Evolutionary conservation across 257 asterid genomes (phyloP).

Genomic region (Penstemon newberryi): DNA sequence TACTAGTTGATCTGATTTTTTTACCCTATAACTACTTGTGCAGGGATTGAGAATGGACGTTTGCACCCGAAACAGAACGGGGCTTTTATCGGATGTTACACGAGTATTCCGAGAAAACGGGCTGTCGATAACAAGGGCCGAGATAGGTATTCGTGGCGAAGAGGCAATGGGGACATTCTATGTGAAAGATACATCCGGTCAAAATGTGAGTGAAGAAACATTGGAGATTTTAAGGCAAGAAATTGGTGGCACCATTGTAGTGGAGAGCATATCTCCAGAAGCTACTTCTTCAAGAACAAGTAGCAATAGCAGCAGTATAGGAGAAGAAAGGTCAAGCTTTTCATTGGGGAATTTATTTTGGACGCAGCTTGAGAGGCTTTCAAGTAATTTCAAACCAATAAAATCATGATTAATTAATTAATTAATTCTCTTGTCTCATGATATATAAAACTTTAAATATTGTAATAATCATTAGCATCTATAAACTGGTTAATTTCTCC

Average conservation of each 20-base stretch:
- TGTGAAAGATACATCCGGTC: constrained; percentile 67
- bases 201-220: constrained; percentile 42
- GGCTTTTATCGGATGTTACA: constrained; percentile 69
- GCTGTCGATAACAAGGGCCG: constrained; percentile 67
- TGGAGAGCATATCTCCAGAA: constrained; percentile 30
- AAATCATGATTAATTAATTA: constrained; percentile 31
- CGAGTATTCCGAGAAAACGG: constrained; percentile 81
- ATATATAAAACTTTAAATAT: too few species aligned
- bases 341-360: constrained; percentile 68
- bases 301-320: constrained; percentile 17
- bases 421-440: neutral
- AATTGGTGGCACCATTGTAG: constrained; percentile 50
- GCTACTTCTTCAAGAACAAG: constrained; percentile 30
- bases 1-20: neutral
- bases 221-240: constrained; percentile 60
- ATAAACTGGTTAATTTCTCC: neutral
- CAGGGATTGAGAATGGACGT: constrained; percentile 73
- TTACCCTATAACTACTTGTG: constrained; percentile 2
- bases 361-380: constrained; percentile 72
- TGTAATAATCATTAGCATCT: too few species aligned
- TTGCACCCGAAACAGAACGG: constrained; percentile 54
- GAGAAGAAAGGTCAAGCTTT: constrained; percentile 42
- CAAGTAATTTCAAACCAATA: constrained; percentile 61
- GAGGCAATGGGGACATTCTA: constrained; percentile 81
- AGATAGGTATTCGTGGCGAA: constrained; percentile 61